These are phyloP conservation scores for Grigorovia transvaalensis DNA, from an alignment of 805 yeast genomes.

Conservation along the genomic window DNA sequence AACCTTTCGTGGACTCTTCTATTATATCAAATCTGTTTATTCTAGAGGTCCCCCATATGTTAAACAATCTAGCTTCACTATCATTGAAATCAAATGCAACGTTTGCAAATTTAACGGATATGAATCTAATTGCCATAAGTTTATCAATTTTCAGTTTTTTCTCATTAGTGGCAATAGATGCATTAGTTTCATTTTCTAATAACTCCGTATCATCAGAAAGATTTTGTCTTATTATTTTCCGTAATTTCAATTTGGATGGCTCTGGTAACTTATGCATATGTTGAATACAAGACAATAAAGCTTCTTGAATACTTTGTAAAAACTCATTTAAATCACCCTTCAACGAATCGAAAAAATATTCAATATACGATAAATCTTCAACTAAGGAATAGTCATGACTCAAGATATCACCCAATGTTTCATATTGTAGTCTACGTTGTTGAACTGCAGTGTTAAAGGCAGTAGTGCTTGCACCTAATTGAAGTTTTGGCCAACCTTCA, in stretches of 20 bases:
- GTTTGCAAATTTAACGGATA: conserved; percentile 56
- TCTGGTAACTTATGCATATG: conserved; percentile 35
- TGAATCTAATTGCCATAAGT: conserved; percentile 45
- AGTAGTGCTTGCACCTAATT: conserved; percentile 24
- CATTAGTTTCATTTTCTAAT: not conserved
- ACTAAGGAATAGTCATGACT: conserved; percentile 35
- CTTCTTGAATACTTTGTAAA: conserved; percentile 59
- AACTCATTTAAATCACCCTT: conserved; percentile 53
- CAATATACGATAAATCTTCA: conserved; percentile 41
- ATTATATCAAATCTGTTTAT: conserved; percentile 58
- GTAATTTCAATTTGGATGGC: conserved; percentile 34
- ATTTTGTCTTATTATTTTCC: conserved; percentile 28
- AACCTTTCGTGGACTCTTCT: conserved; percentile 71
- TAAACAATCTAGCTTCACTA: conserved; percentile 53
- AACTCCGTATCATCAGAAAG: conserved; percentile 28
- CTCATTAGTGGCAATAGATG: not conserved
- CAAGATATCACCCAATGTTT: conserved; percentile 62
- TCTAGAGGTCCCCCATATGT: conserved; percentile 51
- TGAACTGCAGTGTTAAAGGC: conserved; percentile 32
- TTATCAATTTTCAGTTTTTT: conserved; percentile 11
- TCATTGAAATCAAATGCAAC: conserved; percentile 57
- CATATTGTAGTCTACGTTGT: conserved; percentile 61
- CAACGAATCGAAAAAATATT: conserved; percentile 62
- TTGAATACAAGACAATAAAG: conserved; percentile 48
- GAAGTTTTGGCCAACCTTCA: conserved; percentile 53